A percentile compares a stretch with the other conserved stretches of the same genome.
Evolutionary conservation across 2,329 filamentous ascomycete species (phyloP).

Genomic region (Beauveria asiatica): DNA sequence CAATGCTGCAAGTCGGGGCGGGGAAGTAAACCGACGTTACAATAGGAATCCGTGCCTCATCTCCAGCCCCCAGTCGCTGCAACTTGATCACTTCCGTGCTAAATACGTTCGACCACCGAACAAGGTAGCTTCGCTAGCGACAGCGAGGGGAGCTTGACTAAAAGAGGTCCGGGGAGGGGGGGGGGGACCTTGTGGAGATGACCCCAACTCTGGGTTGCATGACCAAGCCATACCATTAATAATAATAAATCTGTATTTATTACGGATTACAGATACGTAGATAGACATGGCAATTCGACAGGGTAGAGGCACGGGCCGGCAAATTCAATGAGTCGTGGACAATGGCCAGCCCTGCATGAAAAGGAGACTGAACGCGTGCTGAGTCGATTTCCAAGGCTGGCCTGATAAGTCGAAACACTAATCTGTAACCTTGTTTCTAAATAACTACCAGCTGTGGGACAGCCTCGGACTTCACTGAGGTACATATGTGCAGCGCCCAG

Average conservation of each 20-base stretch:
- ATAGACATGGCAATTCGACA: neutral
- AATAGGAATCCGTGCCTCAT: neutral
- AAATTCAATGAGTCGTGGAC: neutral
- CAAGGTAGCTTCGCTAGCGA: neutral
- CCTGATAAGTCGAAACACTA: no score
- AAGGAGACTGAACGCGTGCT: no score
- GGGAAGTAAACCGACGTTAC: conserved; percentile 8
- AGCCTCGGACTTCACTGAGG: no score
- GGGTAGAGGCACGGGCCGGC: neutral
- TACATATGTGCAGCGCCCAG: neutral
- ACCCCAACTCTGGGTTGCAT: neutral
- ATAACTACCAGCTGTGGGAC: no score
- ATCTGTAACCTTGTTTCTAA: no score
- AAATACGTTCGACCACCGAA: neutral
- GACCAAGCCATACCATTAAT: no score
- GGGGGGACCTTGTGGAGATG: neutral
- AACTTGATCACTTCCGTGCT: neutral
- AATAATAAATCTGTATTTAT: no score
- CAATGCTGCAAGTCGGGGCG: neutral
- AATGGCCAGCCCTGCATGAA: neutral
- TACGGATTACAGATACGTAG: no score
- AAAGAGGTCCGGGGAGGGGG: neutral
- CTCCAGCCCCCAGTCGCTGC: neutral
- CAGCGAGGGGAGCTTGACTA: neutral
- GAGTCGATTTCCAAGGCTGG: no score